phyloP scores from a whole-genome alignment of 495 filamentous ascomycete species.

The Podospora australis region DNA sequence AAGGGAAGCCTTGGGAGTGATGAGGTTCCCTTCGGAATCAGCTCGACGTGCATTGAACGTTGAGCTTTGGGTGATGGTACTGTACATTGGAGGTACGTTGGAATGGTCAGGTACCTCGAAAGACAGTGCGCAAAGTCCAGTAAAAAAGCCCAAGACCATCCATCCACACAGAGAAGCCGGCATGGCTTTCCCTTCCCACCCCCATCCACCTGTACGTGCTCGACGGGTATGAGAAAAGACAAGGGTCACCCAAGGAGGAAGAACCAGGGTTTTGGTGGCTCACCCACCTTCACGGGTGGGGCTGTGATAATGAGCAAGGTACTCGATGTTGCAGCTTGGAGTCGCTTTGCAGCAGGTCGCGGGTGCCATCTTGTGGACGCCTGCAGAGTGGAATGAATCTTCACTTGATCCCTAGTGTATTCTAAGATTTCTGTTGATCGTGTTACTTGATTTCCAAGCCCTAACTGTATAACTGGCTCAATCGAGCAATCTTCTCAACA shows the following conservation, averaged over 20 bases:
- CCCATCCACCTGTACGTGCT: not conserved
- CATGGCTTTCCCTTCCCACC: not conserved
- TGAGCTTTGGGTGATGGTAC: not conserved
- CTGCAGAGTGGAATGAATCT: not conserved
- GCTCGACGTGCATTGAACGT: no score
- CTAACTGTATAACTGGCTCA: not conserved
- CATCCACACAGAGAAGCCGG: not conserved
- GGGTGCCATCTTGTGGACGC: not conserved
- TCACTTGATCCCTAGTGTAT: not conserved
- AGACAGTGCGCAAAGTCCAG: not conserved
- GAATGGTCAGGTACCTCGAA: not conserved
- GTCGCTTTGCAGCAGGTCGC: conserved; percentile 2
- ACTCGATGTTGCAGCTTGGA: conserved; percentile 5
- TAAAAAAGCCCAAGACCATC: no score
- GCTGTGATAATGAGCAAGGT: conserved; percentile 2
- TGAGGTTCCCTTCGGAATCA: no score
- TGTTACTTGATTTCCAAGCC: not conserved
- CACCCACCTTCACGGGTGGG: conserved; percentile 3
- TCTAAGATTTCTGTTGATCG: no score
- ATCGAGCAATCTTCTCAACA: not conserved
- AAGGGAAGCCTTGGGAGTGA: no score
- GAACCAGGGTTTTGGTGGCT: not conserved
- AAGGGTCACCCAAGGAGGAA: not conserved
- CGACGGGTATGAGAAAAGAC: not conserved
- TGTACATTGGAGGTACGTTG: not conserved